These are phyloP conservation scores for Glebionis coronaria DNA, from an alignment of 129 eudicot species.

Conservation along the genomic window DNA sequence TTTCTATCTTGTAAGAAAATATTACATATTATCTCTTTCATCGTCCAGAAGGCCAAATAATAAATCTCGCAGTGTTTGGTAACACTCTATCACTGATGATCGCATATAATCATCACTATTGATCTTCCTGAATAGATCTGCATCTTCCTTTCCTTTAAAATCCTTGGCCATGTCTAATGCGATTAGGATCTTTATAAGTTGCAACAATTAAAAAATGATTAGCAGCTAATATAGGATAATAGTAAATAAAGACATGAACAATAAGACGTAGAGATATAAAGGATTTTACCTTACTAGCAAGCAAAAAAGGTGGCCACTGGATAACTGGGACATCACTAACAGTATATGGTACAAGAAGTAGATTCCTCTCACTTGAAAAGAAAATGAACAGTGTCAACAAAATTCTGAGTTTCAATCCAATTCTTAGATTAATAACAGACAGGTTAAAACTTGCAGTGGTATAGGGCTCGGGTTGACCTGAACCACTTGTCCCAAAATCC, in stretches of 20 bases:
- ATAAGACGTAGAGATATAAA: conserved; percentile 1
- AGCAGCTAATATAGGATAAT: conserved; percentile 9
- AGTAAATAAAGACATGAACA: background rate
- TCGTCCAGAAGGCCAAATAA: conserved; percentile 54
- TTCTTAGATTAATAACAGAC: background rate
- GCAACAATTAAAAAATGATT: conserved; percentile 4
- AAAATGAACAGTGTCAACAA: conserved; percentile 16
- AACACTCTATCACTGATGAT: conserved; percentile 87
- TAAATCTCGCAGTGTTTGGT: conserved; percentile 68
- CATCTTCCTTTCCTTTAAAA: conserved; percentile 73
- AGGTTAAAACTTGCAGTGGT: background rate
- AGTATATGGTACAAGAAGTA: conserved; percentile 97
- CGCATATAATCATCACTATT: conserved; percentile 75
- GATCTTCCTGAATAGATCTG: conserved; percentile 79
- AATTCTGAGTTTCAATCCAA: background rate
- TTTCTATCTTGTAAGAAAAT: conserved; percentile 7
- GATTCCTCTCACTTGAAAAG: conserved; percentile 71
- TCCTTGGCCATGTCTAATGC: conserved; percentile 99
- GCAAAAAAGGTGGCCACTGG: conserved; percentile 99
- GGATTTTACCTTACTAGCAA: conserved; percentile 86
- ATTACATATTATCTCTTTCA: conserved; percentile 58
- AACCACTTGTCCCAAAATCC: background rate
- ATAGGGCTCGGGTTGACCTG: background rate
- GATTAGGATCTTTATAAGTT: conserved; percentile 71
- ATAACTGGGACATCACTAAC: conserved; percentile 69